Base-by-base conservation (phyloP, 306 rosid species). In the Lablab purpureus region DNA sequence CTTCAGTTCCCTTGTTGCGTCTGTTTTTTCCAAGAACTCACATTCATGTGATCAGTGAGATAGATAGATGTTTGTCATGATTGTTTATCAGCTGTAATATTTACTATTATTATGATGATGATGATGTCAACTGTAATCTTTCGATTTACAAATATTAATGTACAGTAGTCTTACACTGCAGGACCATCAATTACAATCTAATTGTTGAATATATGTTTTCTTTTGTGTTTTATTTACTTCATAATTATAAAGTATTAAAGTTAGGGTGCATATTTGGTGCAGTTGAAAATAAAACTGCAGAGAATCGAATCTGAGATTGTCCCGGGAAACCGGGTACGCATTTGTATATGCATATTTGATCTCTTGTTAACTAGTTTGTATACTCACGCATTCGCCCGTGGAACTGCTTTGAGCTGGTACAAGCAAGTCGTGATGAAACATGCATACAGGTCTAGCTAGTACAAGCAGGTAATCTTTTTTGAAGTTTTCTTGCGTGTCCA, bases 1-100 rank as follows among this genome's bases (percentile, higher is more conserved):
- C 97, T 55, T 75, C 86, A 36, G 84, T 90, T 62, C 99, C 99
- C 51, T 81, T 91, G 41, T 80, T 91, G 87, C 89, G 84, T 52
- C 78, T 95, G 84, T 74, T 77, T 80, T 95, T 92, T 80, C 99
- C 99, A 30, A 87, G 77, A 73, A 89, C 93, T 69, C 92, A 89
- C 70, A 80, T 90, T 58, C 64, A 54, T 51, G 96, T 86, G 37
- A 76, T 92, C 80, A 71, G 65, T 4, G 94, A 87, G 81, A 92
- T 95, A 49, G 89, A 88, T 63, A 78, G 88, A 73, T 87, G 87
- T 73, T 83, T 92, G 50, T 83, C 85, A 28, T 85, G 88, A 34
- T 71, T 77, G 46, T 80, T 56, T 58, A 14, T 64, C 18, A 54
- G 64, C 74, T 54, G 55, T 43, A 43, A 43, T 12, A 3, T 43